Base-by-base conservation (phyloP, 1,284 basidiomycete species). In the Ceratobasidium sp. region DNA sequence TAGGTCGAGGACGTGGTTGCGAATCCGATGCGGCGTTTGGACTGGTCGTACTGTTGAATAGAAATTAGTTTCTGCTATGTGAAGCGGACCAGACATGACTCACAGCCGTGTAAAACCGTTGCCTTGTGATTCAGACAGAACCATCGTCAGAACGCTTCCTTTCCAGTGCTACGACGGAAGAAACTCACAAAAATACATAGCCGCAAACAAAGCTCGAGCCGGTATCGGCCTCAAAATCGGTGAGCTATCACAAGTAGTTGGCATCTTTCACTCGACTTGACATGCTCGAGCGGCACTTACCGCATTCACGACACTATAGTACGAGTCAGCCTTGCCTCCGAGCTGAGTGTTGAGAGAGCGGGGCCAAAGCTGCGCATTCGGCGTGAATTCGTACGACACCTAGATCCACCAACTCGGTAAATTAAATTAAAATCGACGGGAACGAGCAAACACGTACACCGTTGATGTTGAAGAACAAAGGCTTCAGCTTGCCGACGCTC, bases 291-390 rank as follows among this genome's bases (percentile, higher is more conserved):
- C 7, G 31, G 45, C 35, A 74, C 69, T 17, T 51, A 67, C 63
- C 17, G 63, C 63, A 51, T 37, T 65, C 17, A 76, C 39, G 11
- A 76, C 74, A 20, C 63, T 65, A 35, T 76, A 76, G 37, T 66
- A 58, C 10, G 74, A 45, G 47, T 67, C 54, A 17, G 49, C 63
- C 33, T 76, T 76, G n/a, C 74, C 74, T 7, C 74, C 63, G 20
- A 76, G 37, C 51, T 49, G 63, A 60, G 74, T 67, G 37, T 76
- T 76, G 37, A 76, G 33, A 5, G 49, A 35, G 2, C 74, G 74
- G 11, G 74, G 74, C 74, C 74, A 76, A 26, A 76, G 63, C 35
- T 76, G 74, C 7, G 74, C 74, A 31, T 76, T 76, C 8, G 74
- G 74, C 11, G 74, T 76, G n/a, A 76, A 67, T 39, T 74, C 71